Evolutionary conservation across 768 basidiomycete species (phyloP), one percentile per base, ranked within the genome.

Genomic region (Rhizopogon roseolus): DNA sequence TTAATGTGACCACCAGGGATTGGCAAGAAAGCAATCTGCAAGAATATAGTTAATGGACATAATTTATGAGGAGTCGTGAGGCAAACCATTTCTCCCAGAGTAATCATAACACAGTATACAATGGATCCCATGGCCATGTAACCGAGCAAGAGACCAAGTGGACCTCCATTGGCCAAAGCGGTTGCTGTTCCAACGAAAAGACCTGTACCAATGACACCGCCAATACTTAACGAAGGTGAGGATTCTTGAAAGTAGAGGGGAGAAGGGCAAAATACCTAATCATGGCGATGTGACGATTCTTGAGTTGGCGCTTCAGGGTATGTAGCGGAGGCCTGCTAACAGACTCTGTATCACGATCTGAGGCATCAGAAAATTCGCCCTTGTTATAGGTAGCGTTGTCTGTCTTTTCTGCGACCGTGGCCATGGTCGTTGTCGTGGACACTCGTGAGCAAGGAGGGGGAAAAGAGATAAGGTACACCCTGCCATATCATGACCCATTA

Each of bases 201-300:
- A 59, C 86, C 85, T 53, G 80, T 82, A 48, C 78, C 63, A 19
- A 67, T 73, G 54, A 82, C 82, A 64, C 83, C 83, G 43, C 81
- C 81, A 50, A 84, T 83, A 76, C 82, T 84, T 50, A 19, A 54
- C 1, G 29, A 41, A 8, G 25, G n/a, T 62, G 6, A 58, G 53
- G 16, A 36, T 22, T 34, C 0, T 3, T 3, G 0, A 32, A 32
- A 55, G 41, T 32, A 9, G 28, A 43, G 28, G 6, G 4, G 27
- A 10, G 4, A 4, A 3, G 34, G 6, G 28, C 10, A 7, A 57
- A 69, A 45, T 49, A 76, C 85, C 87, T 88, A 59, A 90, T 90
- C 88, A 90, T 89, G 48, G 88, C 85, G 55, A 91, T 77, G 64
- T 91, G 90, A 14, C 89, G 76, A 62, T 88, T 89, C 66, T 87